Base-by-base conservation (phyloP, 2,329 filamentous ascomycete genomes). In the Beauveria asiatica region DNA sequence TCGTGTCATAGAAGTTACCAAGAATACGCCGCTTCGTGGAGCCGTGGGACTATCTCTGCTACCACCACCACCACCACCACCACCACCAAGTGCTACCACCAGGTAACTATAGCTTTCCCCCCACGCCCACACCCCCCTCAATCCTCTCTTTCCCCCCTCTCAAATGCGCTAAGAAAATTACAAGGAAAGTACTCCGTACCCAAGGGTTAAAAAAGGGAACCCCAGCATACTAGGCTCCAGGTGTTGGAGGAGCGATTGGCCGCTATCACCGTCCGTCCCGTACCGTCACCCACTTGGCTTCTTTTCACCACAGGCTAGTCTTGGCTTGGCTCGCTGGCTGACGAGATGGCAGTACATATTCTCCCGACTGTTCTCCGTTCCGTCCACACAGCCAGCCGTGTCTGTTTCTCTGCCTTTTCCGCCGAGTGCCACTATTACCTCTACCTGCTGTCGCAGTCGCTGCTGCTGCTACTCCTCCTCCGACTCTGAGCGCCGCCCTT, bases 251-350 rank as follows among this genome's bases (percentile, higher is more conserved):
- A 58, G 33, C 56, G 56, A 58, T 51, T 58, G 56, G 56, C 46
- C 56, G 56, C 56, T 58, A 45, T 51, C 39, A 46, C 56, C 56
- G 52, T 51, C 56, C 56, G 56, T 58, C 56, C 56, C 56, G 56
- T 58, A 51, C 56, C 56, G 56, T 51, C 39, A 39, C 37, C 56
- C 56, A 58, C 56, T 51, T 58, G 56, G 56, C 37, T 52, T 39
- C 46, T 44, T 51, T 37, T 37, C 27, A 58, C 56, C 37, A 48
- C 46, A 51, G 8, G 30, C 46, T 58, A 58, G 48, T 51, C 56
- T 41, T 51, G 48, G 56, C 56, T 58, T 58, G 46, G 46, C 56
- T 51, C 10, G 21, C 39, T 58, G 56, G 56, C 56, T 58, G 52
- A 44, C 48, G 45, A 49, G 56, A 50, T 58, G 46, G 37, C 46